Evolutionary conservation across 768 basidiomycete genomes (phyloP).

Genomic region (Suillus discolor): DNA sequence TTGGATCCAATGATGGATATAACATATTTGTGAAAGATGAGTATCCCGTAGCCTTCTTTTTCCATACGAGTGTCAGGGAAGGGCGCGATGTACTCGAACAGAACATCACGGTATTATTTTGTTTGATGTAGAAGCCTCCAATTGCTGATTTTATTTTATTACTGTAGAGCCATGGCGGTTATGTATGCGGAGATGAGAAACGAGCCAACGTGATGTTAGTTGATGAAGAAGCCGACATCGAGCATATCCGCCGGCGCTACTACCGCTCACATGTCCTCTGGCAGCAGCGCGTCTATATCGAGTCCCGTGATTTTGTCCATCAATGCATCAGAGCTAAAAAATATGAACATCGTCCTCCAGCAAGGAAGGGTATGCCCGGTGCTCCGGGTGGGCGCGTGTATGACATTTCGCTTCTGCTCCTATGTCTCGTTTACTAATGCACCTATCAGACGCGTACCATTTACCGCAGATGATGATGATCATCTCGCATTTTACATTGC

Average conservation of each 20-base stretch:
- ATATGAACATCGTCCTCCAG: constrained; percentile 17
- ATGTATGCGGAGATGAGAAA: constrained; percentile 19
- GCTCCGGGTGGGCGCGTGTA: constrained; percentile 12
- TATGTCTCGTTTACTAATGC: not conserved
- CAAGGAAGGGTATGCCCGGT: constrained; percentile 27
- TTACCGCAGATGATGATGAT: constrained; percentile 43
- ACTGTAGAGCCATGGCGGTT: constrained; percentile 24
- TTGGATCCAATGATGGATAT: constrained; percentile 6
- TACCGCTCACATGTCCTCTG: constrained; percentile 23
- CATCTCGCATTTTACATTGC: constrained; percentile 53
- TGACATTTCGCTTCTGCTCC: not conserved
- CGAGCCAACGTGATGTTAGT: constrained; percentile 29
- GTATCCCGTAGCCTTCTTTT: constrained; percentile 26
- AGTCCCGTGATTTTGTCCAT: constrained; percentile 28
- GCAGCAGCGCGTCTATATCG: constrained; percentile 24
- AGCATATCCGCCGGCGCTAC: constrained; percentile 25
- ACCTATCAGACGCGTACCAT: constrained; percentile 28
- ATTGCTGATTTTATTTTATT: not conserved
- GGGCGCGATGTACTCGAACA: constrained; percentile 21
- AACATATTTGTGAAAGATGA: constrained; percentile 28
- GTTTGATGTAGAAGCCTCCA: not conserved
- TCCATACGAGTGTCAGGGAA: constrained; percentile 28
- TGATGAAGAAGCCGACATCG: constrained; percentile 30
- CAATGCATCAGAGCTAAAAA: constrained; percentile 17
- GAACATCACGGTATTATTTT: constrained; percentile 22